These are phyloP conservation scores for Euptelea pleiosperma DNA, from an alignment of 164 flowering plant genomes.

Conservation along the genomic window DNA sequence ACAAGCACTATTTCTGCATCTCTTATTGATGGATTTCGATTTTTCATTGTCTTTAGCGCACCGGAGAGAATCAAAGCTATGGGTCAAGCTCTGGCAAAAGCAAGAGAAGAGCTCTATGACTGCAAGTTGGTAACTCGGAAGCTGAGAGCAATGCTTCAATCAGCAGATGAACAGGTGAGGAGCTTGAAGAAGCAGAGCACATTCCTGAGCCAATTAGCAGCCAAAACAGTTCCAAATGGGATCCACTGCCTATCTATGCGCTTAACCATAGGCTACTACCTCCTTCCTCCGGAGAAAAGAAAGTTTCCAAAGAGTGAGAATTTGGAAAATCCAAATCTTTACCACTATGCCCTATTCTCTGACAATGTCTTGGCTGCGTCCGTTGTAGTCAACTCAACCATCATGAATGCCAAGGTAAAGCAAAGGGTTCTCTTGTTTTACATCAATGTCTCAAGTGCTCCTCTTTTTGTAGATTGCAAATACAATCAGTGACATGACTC, in stretches of 20 bases:
- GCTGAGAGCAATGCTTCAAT: slow-evolving; percentile 96
- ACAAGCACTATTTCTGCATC: neutral
- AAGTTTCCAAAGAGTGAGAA: slow-evolving; percentile 86
- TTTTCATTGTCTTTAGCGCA: slow-evolving; percentile 45
- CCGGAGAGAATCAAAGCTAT: slow-evolving; percentile 77
- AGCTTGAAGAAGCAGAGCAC: slow-evolving; percentile 98
- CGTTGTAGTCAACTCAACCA: slow-evolving; percentile 92
- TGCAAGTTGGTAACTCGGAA: slow-evolving; percentile 87
- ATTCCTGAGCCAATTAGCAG: slow-evolving; percentile 93
- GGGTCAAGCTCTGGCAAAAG: slow-evolving; percentile 90
- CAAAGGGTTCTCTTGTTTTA: slow-evolving; percentile 4
- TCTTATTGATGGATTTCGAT: neutral
- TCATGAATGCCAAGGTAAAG: slow-evolving; percentile 87
- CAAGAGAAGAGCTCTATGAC: slow-evolving; percentile 77
- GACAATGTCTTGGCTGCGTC: slow-evolving; percentile 99
- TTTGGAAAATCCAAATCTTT: slow-evolving; percentile 81
- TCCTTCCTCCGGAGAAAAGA: slow-evolving; percentile 80
- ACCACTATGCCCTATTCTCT: slow-evolving; percentile 95
- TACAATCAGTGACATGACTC: neutral
- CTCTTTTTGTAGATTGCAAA: neutral
- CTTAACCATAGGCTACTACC: slow-evolving; percentile 85
- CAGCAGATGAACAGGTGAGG: slow-evolving; percentile 96
- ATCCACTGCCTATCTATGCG: slow-evolving; percentile 97
- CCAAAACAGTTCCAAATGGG: slow-evolving; percentile 94
- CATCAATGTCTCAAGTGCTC: neutral